phyloP scores from a whole-genome alignment of 2,329 filamentous ascomycete species.

The Hymenoscyphus occultus region DNA sequence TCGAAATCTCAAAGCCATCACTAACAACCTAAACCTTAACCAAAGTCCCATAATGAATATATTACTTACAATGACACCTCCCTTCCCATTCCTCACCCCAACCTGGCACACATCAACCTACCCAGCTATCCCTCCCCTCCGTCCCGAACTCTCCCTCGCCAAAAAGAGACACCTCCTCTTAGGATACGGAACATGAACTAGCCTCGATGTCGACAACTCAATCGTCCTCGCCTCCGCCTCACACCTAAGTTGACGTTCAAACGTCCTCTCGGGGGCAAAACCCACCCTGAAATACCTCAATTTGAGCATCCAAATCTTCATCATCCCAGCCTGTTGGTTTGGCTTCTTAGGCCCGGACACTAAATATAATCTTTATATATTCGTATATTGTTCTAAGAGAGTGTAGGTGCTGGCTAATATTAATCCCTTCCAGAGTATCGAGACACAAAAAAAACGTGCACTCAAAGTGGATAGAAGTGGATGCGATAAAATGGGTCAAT shows the following conservation, averaged over 20 bases:
- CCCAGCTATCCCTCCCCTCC: conserved; percentile 40
- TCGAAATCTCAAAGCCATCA: too few relatives aligned
- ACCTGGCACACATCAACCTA: conserved; percentile 39
- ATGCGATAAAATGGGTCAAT: too few relatives aligned
- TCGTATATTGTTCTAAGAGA: too few relatives aligned
- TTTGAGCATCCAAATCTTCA: background rate
- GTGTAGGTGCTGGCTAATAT: too few relatives aligned
- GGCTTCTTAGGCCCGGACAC: too few relatives aligned
- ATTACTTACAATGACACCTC: background rate
- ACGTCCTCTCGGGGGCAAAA: background rate
- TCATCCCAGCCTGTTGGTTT: background rate
- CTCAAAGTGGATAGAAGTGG: too few relatives aligned
- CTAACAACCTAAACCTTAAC: too few relatives aligned
- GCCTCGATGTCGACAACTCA: background rate
- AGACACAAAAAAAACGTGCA: too few relatives aligned
- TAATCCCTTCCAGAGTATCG: too few relatives aligned
- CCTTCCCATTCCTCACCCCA: conserved; percentile 29
- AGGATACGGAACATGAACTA: conserved; percentile 34
- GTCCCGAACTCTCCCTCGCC: conserved; percentile 40
- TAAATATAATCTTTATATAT: too few relatives aligned
- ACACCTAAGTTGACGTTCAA: background rate
- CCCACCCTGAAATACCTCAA: background rate
- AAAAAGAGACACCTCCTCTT: conserved; percentile 44
- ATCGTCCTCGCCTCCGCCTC: background rate
- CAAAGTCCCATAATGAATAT: too few relatives aligned